Percentiles rank a stretch among this genome's conserved stretches.
Evolutionary conservation across 2,329 filamentous ascomycete species (phyloP).

Genomic region (Sporothrix luriei): DNA sequence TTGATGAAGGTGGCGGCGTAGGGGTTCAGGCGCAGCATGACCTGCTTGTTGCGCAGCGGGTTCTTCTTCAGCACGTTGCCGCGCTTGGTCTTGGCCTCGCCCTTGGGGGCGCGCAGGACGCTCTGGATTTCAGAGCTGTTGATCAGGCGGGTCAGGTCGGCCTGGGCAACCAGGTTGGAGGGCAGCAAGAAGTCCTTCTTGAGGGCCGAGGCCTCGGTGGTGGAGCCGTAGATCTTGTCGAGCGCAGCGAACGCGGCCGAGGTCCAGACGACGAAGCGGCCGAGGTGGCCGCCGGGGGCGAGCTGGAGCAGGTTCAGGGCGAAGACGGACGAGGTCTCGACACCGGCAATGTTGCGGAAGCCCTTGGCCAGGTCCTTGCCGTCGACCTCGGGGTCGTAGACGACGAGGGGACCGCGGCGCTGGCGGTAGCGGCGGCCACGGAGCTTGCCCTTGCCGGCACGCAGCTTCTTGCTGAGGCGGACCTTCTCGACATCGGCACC

Average conservation of each 20-base stretch:
- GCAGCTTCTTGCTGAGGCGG: conserved; percentile 93
- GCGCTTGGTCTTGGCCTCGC: conserved; percentile 87
- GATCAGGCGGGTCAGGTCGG: conserved; percentile 96
- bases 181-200: conserved; percentile 99
- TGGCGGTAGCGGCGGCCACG: conserved; percentile 95
- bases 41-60: conserved; percentile 98
- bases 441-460: conserved; percentile 98
- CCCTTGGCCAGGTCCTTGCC: conserved; percentile 91
- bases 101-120: conserved; percentile 89
- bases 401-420: conserved; percentile 94
- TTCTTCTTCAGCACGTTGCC: conserved; percentile 98
- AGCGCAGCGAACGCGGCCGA: conserved; percentile 95
- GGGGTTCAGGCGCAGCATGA: conserved; percentile 97
- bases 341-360: conserved; percentile 98
- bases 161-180: conserved; percentile 87
- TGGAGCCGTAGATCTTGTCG: conserved; percentile 94
- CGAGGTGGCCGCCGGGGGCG: conserved; percentile 96
- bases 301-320: conserved; percentile 98
- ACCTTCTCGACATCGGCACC: conserved; percentile 92
- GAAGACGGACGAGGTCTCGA: conserved; percentile 93
- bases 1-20: conserved; percentile 91
- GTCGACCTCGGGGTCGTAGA: conserved; percentile 95
- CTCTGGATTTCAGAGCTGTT: conserved; percentile 99
- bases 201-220: conserved; percentile 81
- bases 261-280: conserved; percentile 99